Base-by-base conservation (phyloP, 495 filamentous ascomycete genomes). In the Hypoxylon intermedium region DNA sequence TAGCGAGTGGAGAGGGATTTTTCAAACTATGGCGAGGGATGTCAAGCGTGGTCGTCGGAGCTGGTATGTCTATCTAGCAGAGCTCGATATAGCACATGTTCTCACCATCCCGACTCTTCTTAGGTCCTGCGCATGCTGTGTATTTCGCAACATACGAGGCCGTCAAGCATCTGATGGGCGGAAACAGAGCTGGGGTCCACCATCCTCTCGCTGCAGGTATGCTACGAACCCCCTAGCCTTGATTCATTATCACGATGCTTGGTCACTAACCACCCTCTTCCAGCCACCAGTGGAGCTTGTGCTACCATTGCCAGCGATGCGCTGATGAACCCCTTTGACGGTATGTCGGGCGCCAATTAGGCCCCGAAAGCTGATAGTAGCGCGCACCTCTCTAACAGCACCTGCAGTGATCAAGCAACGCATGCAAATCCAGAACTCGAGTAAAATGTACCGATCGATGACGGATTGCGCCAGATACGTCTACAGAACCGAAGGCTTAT, bases 301-400 rank as follows among this genome's bases (percentile, higher is more conserved):
- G 94, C 94, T 46, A 98, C 94, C 0, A 97, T 97, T 68, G 91
- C 92, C 28, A 96, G 92, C 69, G 94, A 99, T 79, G 95, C 94
- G 31, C 80, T 99, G 44, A 99, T 99, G 94, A 99, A 98, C 73
- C 94, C 94, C 23, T 99, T 99, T 73, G 94, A 99, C 79, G 93
- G 92, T 96, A 80, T 70, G 83, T 71, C 38, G n/a, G 40, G 24
- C 47, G 28, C 40, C 19, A 19, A 24, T 30, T n/a, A 37, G 24
- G 7, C 6, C 26, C 19, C 7, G 3, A 12, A 9, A n/a, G 57
- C 41, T 45, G 44, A 9, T 19, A 37, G 20, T 6, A 41, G 48
- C 7, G 33, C 26, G 23, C 36, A 21, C 9, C 5, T 34, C 64
- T 50, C 75, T 70, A 67, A 60, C 48, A 48, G 9, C 9, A 41